Evolutionary conservation across 768 basidiomycete genomes (phyloP).

Genomic region (Scleroderma citrinum): DNA sequence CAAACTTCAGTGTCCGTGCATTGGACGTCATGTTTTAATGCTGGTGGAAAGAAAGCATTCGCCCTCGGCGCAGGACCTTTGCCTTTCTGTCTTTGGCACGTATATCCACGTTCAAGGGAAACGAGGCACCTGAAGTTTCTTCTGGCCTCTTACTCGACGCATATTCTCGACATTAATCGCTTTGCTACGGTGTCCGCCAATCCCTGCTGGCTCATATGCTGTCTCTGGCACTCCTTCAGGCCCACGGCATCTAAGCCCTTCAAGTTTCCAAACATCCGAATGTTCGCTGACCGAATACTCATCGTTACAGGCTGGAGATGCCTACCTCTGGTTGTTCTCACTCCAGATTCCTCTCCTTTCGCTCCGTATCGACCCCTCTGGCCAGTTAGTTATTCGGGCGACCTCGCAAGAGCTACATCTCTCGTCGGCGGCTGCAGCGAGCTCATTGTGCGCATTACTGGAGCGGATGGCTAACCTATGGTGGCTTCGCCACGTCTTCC

Average conservation of each 20-base stretch:
- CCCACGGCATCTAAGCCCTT: constrained; percentile 13
- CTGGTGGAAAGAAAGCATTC: constrained; percentile 10
- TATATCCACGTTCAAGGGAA: constrained; percentile 21
- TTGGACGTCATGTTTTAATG: constrained; percentile 24
- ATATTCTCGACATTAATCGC: constrained; percentile 18
- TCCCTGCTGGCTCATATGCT: constrained; percentile 12
- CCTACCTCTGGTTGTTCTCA: constrained; percentile 14
- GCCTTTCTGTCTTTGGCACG: constrained; percentile 19
- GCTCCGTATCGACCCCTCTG: constrained; percentile 19
- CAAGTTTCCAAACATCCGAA: background rate
- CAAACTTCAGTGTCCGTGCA: constrained; percentile 8
- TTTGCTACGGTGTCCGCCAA: constrained; percentile 15
- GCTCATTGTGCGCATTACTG: constrained; percentile 22
- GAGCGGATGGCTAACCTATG: constrained; percentile 30
- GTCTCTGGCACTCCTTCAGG: constrained; percentile 15
- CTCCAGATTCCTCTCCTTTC: constrained; percentile 5
- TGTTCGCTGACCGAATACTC: constrained; percentile 10
- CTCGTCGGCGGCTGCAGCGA: constrained; percentile 20
- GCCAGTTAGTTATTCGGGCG: constrained; percentile 26
- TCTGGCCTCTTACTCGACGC: constrained; percentile 11
- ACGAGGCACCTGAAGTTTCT: constrained; percentile 12
- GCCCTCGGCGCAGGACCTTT: constrained; percentile 13
- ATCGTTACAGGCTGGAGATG: background rate
- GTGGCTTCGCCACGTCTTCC: constrained; percentile 28
- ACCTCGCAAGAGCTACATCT: constrained; percentile 24